Base-by-base conservation (phyloP, 441 rosid species). In the Croton setiger region DNA sequence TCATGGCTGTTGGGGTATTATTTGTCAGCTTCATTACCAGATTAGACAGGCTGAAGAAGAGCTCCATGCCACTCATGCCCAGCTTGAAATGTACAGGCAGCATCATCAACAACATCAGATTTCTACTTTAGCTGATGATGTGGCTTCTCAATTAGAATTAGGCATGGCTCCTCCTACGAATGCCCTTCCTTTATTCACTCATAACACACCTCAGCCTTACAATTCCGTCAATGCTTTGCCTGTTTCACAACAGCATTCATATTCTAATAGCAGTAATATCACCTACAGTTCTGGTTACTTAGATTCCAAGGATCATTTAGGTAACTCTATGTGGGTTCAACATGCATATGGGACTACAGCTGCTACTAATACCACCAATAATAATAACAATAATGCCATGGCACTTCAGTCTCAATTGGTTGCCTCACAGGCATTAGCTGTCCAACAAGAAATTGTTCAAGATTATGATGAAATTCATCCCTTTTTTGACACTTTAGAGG, bases 401-500 rank as follows among this genome's bases (percentile, higher is more conserved):
- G 77, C 76, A 0, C 72, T 87, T 66, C 96, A 90, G 41, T 78
- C 92, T 39, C 90, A 87, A 73, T 65, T 81, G 56, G 80, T 76
- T 45, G 71, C 81, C 37, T 78, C 86, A 0, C 86, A 85, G 44
- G 77, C 86, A 14, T 70, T 72, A 7, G 74, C 79, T 1, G 60
- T 79, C 44, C 89, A 87, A 44, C 86, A 83, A 66, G 75, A 82
- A 59, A 75, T 78, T 65, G 85, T 77, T 67, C 87, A 82, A 20
- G 86, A 83, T 36, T 90, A 90, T 20, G 91, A 91, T 56, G 93
- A 91, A 63, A 76, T 90, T 67, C 94, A 84, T 71, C 90, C 90
- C 5, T 89, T 88, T 60, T 88, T 92, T 9, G 91, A 88, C 58
- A 80, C 86, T n/a, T 85, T 85, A 7, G 97, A 95, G 13, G 97